Evolutionary conservation across 2,329 filamentous ascomycete genomes (phyloP), one percentile per base, ranked within the genome.

Genomic region (Chalaropsis thielavioides): DNA sequence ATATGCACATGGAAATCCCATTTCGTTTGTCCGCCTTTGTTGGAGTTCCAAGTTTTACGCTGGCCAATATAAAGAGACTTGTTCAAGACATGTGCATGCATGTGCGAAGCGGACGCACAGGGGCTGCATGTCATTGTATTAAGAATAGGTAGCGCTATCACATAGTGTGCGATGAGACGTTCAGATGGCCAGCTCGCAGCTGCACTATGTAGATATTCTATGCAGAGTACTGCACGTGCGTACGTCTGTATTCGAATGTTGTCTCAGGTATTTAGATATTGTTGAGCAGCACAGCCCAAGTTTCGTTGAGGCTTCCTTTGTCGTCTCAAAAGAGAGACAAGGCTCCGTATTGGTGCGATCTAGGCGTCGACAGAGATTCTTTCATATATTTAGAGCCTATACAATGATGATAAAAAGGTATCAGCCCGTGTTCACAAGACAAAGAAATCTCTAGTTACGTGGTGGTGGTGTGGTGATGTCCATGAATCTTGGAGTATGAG

Each of bases 311-410:
- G 15, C 43, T 10, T 6, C 15, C 4, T 4, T 10, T 10, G 8
- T 38, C 24, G 46, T 51, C 3, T n/a, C 4, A 51, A 51, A 11
- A 1, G 5, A 17, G 46, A 24, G 3, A 51, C 46, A 22, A 13
- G 15, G 35, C 19, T 51, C 24, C 11, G 7, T 13, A 15, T 24
- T 51, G 46, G 19, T 15, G 46, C 46, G 13, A 17, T 27, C 17
- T 6, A 51, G 15, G 46, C 24, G 24, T 51, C 2, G 15, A 38
- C 31, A 38, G 27, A 58, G 54, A 38, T 38, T 38, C 41, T 44
- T 13, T 19, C 51, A 17, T 31, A 35, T 44, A 31, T 22, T 61
- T 65, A 65, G 19, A 65, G 64, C 64, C 64, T 65, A 65, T 61
- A 35, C 35, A 43, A 27, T 5, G 15, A 43, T n/a, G 46, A 46